Percentiles rank a stretch among this genome's conserved stretches.
These are phyloP conservation scores for Claviceps monticola DNA, from an alignment of 2,329 filamentous ascomycete species.

Conservation along the genomic window DNA sequence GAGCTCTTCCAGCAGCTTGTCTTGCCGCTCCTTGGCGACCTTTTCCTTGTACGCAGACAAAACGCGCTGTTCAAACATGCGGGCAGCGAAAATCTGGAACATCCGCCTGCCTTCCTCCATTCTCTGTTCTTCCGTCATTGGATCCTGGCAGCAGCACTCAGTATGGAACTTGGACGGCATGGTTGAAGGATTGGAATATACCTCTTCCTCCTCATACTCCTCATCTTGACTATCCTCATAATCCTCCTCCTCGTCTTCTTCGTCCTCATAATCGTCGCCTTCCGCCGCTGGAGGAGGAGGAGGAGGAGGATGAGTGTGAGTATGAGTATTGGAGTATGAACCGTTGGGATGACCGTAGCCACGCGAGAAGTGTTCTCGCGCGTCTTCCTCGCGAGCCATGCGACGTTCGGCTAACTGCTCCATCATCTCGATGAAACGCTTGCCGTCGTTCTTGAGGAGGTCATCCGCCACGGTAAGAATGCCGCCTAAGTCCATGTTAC, in stretches of 20 bases:
- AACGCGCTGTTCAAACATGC: conserved; percentile 98
- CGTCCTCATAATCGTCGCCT: conserved; percentile 61
- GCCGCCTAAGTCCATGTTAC: conserved; percentile 56
- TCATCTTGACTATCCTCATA: conserved; percentile 49
- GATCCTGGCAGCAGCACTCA: conserved; percentile 53
- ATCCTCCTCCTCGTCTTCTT: conserved; percentile 48
- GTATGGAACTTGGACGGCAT: conserved; percentile 27
- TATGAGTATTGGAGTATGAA: conserved; percentile 46
- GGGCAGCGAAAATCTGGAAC: conserved; percentile 98
- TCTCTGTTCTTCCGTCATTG: conserved; percentile 94
- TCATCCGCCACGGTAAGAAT: conserved; percentile 98
- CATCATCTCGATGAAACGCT: conserved; percentile 99
- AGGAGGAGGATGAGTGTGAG: conserved; percentile 48
- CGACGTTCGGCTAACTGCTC: conserved; percentile 93
- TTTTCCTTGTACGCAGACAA: conserved; percentile 96
- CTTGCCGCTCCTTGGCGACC: conserved; percentile 82
- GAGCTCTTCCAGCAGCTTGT: conserved; percentile 80
- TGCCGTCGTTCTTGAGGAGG: conserved; percentile 94
- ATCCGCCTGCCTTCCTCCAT: conserved; percentile 98
- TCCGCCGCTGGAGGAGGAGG: conserved; percentile 24
- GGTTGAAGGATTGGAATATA: conserved; percentile 32
- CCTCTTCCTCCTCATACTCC: conserved; percentile 70
- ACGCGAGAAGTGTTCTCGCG: conserved; percentile 45
- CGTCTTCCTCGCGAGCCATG: conserved; percentile 93
- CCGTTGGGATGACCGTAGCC: conserved; percentile 48